Evolutionary conservation across 106 monocot species (phyloP).

Genomic region (Alisma plantagoaquatica): DNA sequence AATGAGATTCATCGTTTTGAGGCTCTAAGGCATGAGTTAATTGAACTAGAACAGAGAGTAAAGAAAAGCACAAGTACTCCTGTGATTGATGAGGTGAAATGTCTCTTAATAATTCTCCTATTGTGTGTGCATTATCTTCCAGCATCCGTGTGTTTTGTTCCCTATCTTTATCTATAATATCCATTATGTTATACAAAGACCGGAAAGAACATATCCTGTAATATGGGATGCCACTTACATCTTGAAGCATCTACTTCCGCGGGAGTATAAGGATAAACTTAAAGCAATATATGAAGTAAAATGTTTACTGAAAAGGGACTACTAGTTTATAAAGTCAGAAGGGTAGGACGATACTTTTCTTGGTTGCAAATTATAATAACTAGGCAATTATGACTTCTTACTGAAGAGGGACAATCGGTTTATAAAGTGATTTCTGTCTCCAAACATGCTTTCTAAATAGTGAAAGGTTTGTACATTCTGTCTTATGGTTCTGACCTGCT

Average conservation of each 20-base stretch:
- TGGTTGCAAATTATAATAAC: no score
- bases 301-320: no score
- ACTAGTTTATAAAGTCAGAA: no score
- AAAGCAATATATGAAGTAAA: no score
- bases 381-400: no score
- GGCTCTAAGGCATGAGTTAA: conserved; percentile 60
- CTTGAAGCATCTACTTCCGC: no score
- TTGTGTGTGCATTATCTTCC: not conserved
- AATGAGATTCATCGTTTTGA: conserved; percentile 82
- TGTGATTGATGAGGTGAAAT: conserved; percentile 33
- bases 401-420: no score
- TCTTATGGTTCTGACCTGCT: not conserved
- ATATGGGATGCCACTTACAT: not conserved
- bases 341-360: no score
- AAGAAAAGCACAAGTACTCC: conserved; percentile 58
- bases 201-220: no score
- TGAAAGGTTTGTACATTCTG: not conserved
- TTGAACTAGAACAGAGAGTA: conserved; percentile 87
- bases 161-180: no score
- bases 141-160: not conserved
- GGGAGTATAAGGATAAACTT: no score
- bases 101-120: not conserved
- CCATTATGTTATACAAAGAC: no score
- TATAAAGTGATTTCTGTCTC: not conserved
- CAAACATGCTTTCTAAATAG: not conserved